Evolutionary conservation across 805 yeast genomes (phyloP), one percentile per base, ranked within the genome.

Genomic region (Wickerhamiella occidentalis): DNA sequence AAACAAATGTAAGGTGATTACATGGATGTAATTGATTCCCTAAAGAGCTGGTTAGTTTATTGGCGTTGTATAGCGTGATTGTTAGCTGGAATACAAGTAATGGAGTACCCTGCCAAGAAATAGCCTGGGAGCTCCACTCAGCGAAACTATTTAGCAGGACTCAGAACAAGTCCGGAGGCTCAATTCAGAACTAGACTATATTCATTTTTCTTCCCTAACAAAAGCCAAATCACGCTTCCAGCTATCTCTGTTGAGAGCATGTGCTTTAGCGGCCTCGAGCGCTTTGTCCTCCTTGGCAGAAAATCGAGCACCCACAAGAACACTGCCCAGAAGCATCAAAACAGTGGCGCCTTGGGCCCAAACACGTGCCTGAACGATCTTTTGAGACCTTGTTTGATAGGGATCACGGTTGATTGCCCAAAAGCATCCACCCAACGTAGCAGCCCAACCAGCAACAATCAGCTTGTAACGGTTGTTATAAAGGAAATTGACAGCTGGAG

Each of bases 351-450:
- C 85, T 67, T 86, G 95, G 8, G 95, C 95, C 62, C 84, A 85
- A 79, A 85, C 85, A 77, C 95, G 81, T 26, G 94, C 94, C 64
- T 82, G 88, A 26, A 83, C 92, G 46, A 84, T 76, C 65, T 85
- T 85, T 69, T 85, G 95, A 2, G 90, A 67, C 55, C 72, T 73
- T 46, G 85, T 76, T 81, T 85, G 74, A 63, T 78, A 70, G 54
- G 77, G 79, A 63, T 85, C 95, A 56, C 75, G 76, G 69, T 83
- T 79, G 44, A 84, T 87, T 41, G 70, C 59, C 45, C 67, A 76
- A 86, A 92, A 85, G 3, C 94, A 81, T 1, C 87, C 94, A 56
- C 73, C 83, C 70, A 85, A 65, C 1, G 90, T 79, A 26, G 79
- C 82, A 2, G 85, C 88, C 95, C 95, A 85, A 15, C 83, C 75